These are phyloP conservation scores for Capsicum baccatum DNA, from an alignment of 257 asterid species.

Conservation along the genomic window DNA sequence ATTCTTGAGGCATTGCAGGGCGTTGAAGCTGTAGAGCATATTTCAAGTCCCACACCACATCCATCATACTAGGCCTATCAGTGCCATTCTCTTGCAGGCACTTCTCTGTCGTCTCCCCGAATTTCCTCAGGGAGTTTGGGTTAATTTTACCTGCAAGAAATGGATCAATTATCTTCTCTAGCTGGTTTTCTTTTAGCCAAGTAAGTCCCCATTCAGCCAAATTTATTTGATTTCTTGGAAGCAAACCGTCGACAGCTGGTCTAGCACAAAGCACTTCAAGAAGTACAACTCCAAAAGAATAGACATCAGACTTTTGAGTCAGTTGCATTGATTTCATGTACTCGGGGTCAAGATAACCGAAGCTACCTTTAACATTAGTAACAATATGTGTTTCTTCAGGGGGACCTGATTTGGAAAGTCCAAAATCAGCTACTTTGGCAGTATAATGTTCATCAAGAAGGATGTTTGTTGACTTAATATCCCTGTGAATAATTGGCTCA, in stretches of 20 bases:
- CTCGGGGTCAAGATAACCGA: conserved; percentile 70
- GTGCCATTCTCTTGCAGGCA: conserved; percentile 54
- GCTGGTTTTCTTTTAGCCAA: conserved; percentile 48
- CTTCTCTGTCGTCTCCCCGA: conserved; percentile 54
- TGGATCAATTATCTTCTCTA: conserved; percentile 56
- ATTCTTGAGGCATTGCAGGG: conserved; percentile 33
- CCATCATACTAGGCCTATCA: conserved; percentile 61
- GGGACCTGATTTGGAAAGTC: conserved; percentile 53
- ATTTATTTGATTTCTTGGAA: conserved; percentile 51
- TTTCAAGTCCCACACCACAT: conserved; percentile 71
- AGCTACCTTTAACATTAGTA: conserved; percentile 66
- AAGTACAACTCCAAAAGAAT: conserved; percentile 72
- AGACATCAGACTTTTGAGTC: conserved; percentile 65
- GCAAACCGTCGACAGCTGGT: conserved; percentile 43
- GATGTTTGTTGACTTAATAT: conserved; percentile 46
- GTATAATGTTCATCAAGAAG: conserved; percentile 57
- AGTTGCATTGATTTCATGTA: conserved; percentile 44
- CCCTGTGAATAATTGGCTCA: conserved; percentile 45
- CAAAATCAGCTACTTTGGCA: conserved; percentile 72
- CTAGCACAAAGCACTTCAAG: conserved; percentile 70
- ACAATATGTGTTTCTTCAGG: conserved; percentile 51
- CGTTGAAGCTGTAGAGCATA: conserved; percentile 55
- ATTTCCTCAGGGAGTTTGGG: conserved; percentile 54
- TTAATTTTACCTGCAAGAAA: conserved; percentile 51
- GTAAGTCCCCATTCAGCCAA: conserved; percentile 65